Percentiles rank a stretch among this genome's conserved stretches.
phyloP scores from a whole-genome alignment of 805 yeast species.

The Cyberlindnera galapagoensis region DNA sequence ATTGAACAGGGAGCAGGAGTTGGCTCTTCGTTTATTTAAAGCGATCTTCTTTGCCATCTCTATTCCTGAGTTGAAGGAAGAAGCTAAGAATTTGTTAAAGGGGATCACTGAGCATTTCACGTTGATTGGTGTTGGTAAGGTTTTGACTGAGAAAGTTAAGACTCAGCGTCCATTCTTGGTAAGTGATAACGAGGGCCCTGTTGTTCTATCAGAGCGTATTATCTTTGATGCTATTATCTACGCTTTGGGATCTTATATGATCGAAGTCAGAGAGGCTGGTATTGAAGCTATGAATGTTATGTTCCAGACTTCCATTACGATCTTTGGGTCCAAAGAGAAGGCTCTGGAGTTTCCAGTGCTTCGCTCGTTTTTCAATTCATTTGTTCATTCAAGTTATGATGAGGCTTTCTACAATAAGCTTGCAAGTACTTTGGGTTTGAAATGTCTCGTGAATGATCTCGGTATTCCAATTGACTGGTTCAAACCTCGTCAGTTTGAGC shows the following conservation, averaged over 20 bases:
- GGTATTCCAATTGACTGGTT: conserved; percentile 69
- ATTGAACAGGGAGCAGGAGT: conserved; percentile 55
- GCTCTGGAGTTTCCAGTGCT: conserved; percentile 70
- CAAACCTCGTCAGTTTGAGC: conserved; percentile 70
- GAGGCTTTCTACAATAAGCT: conserved; percentile 80
- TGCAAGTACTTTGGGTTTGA: conserved; percentile 84
- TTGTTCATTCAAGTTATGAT: conserved; percentile 88
- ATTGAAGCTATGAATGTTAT: conserved; percentile 56
- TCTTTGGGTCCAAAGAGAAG: conserved; percentile 64
- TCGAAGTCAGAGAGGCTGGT: conserved; percentile 67
- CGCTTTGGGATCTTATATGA: conserved; percentile 73
- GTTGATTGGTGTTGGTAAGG: conserved; percentile 67
- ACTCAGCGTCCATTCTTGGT: conserved; percentile 66
- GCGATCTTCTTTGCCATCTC: conserved; percentile 72
- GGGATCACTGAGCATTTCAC: conserved; percentile 76
- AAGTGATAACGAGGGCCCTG: conserved; percentile 72
- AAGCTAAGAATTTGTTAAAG: conserved; percentile 55
- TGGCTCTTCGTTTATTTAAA: conserved; percentile 59
- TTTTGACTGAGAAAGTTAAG: conserved; percentile 61
- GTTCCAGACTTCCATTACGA: conserved; percentile 49
- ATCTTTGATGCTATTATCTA: conserved; percentile 69
- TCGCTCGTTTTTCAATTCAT: conserved; percentile 68
- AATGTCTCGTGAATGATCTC: conserved; percentile 62
- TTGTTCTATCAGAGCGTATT: conserved; percentile 60
- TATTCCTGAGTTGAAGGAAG: conserved; percentile 61